phyloP scores from a whole-genome alignment of 495 filamentous ascomycete species.

The Cercophora sp. region DNA sequence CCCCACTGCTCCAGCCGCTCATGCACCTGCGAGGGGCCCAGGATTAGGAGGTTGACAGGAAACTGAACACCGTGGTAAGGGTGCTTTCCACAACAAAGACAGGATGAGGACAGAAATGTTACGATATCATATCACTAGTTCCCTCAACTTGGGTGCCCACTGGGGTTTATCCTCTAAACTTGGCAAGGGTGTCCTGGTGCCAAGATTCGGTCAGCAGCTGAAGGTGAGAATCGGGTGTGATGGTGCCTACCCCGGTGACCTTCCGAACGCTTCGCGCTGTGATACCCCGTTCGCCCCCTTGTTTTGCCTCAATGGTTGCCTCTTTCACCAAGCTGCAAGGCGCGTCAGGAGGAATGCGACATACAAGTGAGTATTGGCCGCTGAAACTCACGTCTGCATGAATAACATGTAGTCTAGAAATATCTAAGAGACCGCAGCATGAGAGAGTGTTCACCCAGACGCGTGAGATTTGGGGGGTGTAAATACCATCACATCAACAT shows the following conservation, averaged over 20 bases:
- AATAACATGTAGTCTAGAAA: conserved; percentile 89
- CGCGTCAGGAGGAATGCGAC: too few relatives aligned
- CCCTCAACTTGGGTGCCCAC: too few relatives aligned
- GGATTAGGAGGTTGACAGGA: background rate
- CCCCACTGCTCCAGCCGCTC: background rate
- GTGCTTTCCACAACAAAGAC: too few relatives aligned
- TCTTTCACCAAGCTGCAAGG: conserved; percentile 82
- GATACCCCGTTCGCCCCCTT: conserved; percentile 66
- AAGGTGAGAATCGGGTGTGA: background rate
- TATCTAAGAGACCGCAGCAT: conserved; percentile 47
- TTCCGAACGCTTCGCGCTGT: conserved; percentile 71
- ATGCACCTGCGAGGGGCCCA: background rate
- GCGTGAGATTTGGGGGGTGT: conserved; percentile 7
- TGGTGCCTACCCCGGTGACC: conserved; percentile 62
- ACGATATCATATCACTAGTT: too few relatives aligned
- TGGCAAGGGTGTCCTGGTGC: conserved; percentile 62
- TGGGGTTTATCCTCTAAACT: conserved; percentile 70
- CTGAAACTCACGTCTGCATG: conserved; percentile 78
- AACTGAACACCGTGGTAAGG: too few relatives aligned
- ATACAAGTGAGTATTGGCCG: too few relatives aligned
- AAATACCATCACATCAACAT: conserved; percentile 79
- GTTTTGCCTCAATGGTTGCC: conserved; percentile 70
- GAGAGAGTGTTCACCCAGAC: background rate
- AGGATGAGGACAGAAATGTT: too few relatives aligned
- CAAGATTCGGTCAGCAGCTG: conserved; percentile 7